Percentiles rank a stretch among this genome's conserved stretches.
These are phyloP conservation scores for Suillus occidentalis DNA, from an alignment of 768 basidiomycete species.

Conservation along the genomic window DNA sequence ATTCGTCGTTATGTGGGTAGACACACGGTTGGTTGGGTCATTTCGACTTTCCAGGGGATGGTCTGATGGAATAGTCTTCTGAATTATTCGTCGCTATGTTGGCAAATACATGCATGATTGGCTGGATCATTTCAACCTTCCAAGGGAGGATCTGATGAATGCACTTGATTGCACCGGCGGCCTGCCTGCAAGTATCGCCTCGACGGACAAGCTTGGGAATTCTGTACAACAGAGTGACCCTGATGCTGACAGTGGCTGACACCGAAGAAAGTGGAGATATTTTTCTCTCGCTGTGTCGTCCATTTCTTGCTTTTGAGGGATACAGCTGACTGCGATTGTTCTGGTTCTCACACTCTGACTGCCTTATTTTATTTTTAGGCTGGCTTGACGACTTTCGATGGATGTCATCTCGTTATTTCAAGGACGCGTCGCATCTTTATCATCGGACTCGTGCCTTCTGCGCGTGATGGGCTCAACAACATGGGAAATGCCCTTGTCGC, in stretches of 20 bases:
- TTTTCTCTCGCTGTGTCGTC: not conserved
- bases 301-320: not conserved
- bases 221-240: not conserved
- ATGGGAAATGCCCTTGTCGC: not conserved
- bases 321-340: not conserved
- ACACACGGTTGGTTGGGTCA: too few relatives aligned
- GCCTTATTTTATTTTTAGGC: not conserved
- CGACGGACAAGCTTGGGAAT: not conserved
- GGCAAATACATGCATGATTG: not conserved
- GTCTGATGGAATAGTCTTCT: not conserved
- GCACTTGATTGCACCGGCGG: not conserved
- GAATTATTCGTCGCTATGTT: not conserved
- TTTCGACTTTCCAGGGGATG: too few relatives aligned
- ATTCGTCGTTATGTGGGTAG: too few relatives aligned
- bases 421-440: not conserved
- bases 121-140: not conserved
- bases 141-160: not conserved
- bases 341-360: not conserved
- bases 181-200: not conserved
- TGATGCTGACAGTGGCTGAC: not conserved
- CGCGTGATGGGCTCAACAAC: not conserved
- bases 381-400: not conserved
- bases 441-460: not conserved
- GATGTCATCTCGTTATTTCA: not conserved
- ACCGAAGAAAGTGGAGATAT: not conserved